Conservation (phyloP, 495 filamentous ascomycete genomes). For the Lophium mytilinum region DNA sequence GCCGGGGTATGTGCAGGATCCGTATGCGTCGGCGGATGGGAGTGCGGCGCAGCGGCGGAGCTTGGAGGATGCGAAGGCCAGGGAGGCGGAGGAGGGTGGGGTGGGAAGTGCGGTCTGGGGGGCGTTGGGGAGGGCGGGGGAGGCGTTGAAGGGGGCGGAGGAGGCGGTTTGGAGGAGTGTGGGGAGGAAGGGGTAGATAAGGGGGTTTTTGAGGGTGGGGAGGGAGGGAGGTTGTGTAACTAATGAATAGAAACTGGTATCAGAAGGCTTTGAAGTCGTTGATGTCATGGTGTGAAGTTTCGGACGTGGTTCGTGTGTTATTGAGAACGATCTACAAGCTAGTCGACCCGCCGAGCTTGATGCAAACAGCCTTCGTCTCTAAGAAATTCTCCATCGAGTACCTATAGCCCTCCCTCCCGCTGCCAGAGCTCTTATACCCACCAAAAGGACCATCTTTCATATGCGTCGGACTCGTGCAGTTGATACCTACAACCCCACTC, state of each 20-base stretch:
- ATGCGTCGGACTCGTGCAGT: conserved; percentile 25
- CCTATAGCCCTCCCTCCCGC: conserved; percentile 22
- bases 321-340: no score
- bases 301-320: no score
- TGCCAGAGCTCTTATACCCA: conserved; percentile 27
- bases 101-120: conserved; percentile 29
- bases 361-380: conserved; percentile 26
- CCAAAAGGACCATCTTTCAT: conserved; percentile 30
- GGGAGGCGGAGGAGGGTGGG: conserved; percentile 47
- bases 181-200: background rate
- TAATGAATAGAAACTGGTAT: no score
- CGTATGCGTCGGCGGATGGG: conserved; percentile 37
- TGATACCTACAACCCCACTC: conserved; percentile 23
- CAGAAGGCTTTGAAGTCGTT: no score
- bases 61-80: conserved; percentile 54
- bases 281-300: no score
- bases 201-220: background rate
- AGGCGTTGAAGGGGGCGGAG: background rate
- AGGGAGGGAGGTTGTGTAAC: background rate
- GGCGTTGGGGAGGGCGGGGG: background rate
- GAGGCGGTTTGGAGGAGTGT: conserved; percentile 1
- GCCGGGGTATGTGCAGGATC: conserved; percentile 50
- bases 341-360: conserved; percentile 13
- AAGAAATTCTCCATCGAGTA: conserved; percentile 27
- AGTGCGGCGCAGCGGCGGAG: conserved; percentile 40